Evolutionary conservation across 2,329 filamentous ascomycete genomes (phyloP).

Genomic region (Talaromyces albobiverticillius): DNA sequence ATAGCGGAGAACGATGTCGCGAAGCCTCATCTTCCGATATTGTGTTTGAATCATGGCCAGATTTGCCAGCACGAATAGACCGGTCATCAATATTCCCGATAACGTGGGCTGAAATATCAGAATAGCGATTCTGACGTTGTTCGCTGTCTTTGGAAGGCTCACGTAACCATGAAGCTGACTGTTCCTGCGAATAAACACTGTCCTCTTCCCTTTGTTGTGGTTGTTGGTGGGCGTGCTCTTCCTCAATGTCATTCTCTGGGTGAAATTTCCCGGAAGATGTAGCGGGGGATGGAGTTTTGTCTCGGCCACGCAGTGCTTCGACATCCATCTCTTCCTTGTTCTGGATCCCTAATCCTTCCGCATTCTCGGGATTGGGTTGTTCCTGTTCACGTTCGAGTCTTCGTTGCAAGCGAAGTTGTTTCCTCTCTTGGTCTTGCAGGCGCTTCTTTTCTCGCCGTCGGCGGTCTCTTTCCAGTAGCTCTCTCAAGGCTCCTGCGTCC

Average conservation of each 20-base stretch:
- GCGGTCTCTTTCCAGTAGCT: constrained; percentile 86
- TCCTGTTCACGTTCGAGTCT: constrained; percentile 56
- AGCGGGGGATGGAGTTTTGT: constrained; percentile 14
- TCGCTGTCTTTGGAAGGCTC: constrained; percentile 30
- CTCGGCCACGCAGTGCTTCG: constrained; percentile 16
- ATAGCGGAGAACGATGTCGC: constrained; percentile 42
- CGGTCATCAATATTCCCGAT: constrained; percentile 34
- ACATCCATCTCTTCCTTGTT: constrained; percentile 7
- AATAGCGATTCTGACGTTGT: constrained; percentile 20
- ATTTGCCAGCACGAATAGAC: constrained; percentile 29
- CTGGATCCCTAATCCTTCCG: constrained; percentile 7
- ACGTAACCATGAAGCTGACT: constrained; percentile 31
- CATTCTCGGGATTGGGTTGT: constrained; percentile 19
- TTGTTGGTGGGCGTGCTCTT: background rate
- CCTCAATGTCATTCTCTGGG: background rate
- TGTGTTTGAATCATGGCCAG: constrained; percentile 28
- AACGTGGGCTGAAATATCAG: constrained; percentile 30
- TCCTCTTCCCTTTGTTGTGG: background rate
- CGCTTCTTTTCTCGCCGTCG: constrained; percentile 74
- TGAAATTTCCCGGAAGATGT: constrained; percentile 9
- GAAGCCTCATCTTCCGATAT: constrained; percentile 32
- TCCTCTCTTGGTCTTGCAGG: constrained; percentile 64
- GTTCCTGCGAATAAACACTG: constrained; percentile 11
- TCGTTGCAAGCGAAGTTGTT: constrained; percentile 47
- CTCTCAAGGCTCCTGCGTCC: constrained; percentile 77